Conservation (phyloP, 495 filamentous ascomycete genomes). For the Lophiotrema nucula region DNA sequence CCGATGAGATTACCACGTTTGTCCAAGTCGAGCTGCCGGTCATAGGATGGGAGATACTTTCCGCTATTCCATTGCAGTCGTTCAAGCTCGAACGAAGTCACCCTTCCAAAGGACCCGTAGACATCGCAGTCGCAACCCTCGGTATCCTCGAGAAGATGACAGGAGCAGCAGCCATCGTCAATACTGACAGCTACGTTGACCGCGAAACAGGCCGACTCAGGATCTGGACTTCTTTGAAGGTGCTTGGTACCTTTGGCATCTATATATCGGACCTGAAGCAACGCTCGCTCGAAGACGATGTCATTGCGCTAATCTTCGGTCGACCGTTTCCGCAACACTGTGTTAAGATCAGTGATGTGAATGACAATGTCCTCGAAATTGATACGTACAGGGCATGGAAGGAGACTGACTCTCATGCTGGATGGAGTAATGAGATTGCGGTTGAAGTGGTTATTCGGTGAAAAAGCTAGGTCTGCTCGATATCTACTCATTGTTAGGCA, state of each 20-base stretch:
- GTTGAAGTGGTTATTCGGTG: conserved; percentile 61
- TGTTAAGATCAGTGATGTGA: conserved; percentile 56
- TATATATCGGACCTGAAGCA: conserved; percentile 67
- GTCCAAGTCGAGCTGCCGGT: conserved; percentile 60
- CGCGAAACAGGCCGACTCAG: conserved; percentile 58
- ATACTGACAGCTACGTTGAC: conserved; percentile 54
- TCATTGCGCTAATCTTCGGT: conserved; percentile 76
- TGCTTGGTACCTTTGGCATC: conserved; percentile 72
- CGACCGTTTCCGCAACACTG: conserved; percentile 64
- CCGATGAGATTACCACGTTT: conserved; percentile 35
- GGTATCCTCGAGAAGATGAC: conserved; percentile 89
- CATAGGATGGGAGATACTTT: conserved; percentile 78
- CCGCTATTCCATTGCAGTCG: conserved; percentile 61
- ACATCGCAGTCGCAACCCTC: conserved; percentile 58
- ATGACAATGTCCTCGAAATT: conserved; percentile 66
- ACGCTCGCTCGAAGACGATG: conserved; percentile 59
- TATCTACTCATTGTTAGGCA: too few species aligned
- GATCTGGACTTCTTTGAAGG: conserved; percentile 70
- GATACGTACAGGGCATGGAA: conserved; percentile 79
- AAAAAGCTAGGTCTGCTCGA: too few species aligned
- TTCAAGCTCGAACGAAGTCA: conserved; percentile 50
- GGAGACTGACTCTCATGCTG: conserved; percentile 63
- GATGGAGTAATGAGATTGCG: conserved; percentile 82
- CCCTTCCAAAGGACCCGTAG: conserved; percentile 2
- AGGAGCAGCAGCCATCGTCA: conserved; percentile 72